phyloP scores from a whole-genome alignment of 371 early-diverging fungal genomes.

The Mucor irregularis region DNA sequence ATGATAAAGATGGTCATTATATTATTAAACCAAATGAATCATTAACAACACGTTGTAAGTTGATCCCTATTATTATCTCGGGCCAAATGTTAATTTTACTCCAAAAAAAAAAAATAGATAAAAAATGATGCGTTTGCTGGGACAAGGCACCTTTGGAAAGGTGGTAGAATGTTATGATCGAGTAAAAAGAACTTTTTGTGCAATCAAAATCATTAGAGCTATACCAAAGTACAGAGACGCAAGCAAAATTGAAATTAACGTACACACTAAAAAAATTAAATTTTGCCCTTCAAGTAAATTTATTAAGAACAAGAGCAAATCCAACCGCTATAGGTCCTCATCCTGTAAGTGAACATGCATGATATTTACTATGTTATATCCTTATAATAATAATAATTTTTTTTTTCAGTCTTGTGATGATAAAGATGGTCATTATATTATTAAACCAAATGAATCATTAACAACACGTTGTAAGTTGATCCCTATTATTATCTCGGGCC shows the following conservation, averaged over 20 bases:
- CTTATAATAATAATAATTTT: background rate
- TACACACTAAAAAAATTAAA: conserved; percentile 79
- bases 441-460: conserved; percentile 71
- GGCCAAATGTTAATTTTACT: too few species aligned
- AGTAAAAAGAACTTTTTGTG: conserved; percentile 52
- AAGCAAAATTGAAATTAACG: conserved; percentile 84
- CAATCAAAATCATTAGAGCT: conserved; percentile 91
- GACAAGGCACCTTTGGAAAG: conserved; percentile 98
- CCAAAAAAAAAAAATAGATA: conserved; percentile 38
- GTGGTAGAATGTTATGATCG: conserved; percentile 89
- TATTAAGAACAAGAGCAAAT: conserved; percentile 5
- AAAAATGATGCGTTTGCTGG: conserved; percentile 79
- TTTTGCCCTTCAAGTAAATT: conserved; percentile 62
- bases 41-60: conserved; percentile 73
- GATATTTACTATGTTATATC: background rate
- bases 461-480: conserved; percentile 66
- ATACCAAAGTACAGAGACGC: conserved; percentile 95
- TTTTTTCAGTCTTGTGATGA: conserved; percentile 67
- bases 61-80: background rate
- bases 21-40: conserved; percentile 75
- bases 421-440: conserved; percentile 91
- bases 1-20: conserved; percentile 94
- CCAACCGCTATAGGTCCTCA: conserved; percentile 3
- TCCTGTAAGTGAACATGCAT: background rate
- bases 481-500: background rate